Percentiles rank a stretch among this genome's conserved stretches.
phyloP scores from a whole-genome alignment of 2,329 filamentous ascomycete species.

The Xylaria sp. region DNA sequence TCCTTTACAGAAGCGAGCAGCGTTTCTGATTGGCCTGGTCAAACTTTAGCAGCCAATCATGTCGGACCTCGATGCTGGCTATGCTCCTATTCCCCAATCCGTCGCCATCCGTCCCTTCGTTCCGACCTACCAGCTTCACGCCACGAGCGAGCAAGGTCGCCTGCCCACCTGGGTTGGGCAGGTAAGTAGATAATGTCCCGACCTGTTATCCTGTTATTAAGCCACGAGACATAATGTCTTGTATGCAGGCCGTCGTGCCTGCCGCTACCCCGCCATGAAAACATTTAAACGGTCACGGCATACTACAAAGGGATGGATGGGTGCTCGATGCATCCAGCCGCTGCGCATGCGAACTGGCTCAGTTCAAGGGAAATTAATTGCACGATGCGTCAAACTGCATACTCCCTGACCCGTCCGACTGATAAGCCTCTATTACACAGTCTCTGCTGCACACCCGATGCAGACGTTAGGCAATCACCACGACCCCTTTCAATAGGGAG shows the following conservation, averaged over 20 bases:
- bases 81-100: background rate
- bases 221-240: background rate
- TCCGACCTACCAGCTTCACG: background rate
- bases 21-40: conserved; percentile 28
- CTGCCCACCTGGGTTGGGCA: background rate
- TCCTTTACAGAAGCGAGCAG: conserved; percentile 38
- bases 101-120: conserved; percentile 2
- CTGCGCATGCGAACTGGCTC: background rate
- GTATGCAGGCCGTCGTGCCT: conserved; percentile 6
- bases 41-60: conserved; percentile 24
- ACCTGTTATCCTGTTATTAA: background rate
- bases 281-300: conserved; percentile 8
- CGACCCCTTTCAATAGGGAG: background rate
- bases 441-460: conserved; percentile 13
- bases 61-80: background rate
- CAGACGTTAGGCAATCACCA: conserved; percentile 19
- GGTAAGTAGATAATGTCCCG: conserved; percentile 1
- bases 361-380: background rate
- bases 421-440: conserved; percentile 11
- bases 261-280: conserved; percentile 24
- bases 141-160: background rate
- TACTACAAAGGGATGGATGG: background rate
- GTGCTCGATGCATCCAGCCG: background rate
- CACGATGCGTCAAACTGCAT: conserved; percentile 3
- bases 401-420: background rate